These are phyloP conservation scores for Dendrobium nobile DNA, from an alignment of 106 monocot species.

Conservation along the genomic window DNA sequence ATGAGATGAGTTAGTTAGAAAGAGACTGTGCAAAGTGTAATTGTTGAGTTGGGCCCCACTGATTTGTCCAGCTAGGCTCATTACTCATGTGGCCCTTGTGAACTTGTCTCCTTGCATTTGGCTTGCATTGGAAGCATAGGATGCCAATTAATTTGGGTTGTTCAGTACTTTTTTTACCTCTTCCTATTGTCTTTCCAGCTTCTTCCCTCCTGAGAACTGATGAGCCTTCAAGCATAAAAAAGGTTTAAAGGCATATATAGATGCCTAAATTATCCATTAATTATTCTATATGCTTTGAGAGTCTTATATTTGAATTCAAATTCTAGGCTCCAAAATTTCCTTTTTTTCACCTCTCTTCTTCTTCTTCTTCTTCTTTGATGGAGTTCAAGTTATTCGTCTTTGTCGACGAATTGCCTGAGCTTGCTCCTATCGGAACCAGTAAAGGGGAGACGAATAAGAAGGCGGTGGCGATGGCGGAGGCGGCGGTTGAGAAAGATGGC, in stretches of 20 bases:
- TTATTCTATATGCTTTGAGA: neutral
- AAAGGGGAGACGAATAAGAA: neutral
- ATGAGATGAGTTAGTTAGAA: no score
- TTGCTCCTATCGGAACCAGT: neutral
- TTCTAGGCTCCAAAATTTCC: neutral
- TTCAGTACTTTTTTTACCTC: neutral
- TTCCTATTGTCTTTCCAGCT: neutral
- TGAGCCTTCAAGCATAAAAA: no score
- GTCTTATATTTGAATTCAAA: slow-evolving; percentile 5
- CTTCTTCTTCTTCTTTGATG: neutral
- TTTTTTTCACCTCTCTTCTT: no score
- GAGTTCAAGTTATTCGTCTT: neutral
- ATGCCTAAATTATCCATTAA: neutral
- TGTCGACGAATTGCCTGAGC: slow-evolving; percentile 1
- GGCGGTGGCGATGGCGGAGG: neutral
- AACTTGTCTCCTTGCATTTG: neutral
- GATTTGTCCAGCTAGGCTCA: neutral
- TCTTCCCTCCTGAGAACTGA: no score
- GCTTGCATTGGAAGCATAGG: neutral
- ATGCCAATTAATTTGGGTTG: neutral
- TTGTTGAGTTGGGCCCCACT: neutral
- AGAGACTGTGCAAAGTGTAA: neutral
- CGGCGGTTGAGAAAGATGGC: neutral
- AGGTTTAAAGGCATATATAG: no score
- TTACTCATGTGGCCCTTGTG: neutral